Evolutionary conservation across 768 basidiomycete species (phyloP).

Genomic region (Xerocomellus amylosporus): DNA sequence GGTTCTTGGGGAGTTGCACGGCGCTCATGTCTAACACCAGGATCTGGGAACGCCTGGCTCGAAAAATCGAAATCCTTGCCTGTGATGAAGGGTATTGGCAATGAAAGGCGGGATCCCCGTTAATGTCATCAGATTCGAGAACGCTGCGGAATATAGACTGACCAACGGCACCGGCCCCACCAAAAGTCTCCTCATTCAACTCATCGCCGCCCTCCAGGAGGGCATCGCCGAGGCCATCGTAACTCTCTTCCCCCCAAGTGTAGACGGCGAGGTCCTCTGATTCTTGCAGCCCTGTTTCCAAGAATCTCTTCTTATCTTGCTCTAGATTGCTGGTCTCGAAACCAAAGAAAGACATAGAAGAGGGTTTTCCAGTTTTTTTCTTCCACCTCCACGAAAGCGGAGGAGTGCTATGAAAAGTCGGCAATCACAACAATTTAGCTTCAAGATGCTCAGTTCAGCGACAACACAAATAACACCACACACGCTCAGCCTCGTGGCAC

Average conservation of each 20-base stretch:
- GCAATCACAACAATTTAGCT: slow-evolving; percentile 16
- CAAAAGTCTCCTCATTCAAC: slow-evolving; percentile 97
- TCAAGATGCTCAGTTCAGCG: slow-evolving; percentile 4
- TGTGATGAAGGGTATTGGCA: slow-evolving; percentile 30
- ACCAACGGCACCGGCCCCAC: slow-evolving; percentile 69
- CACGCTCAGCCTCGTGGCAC: not conserved
- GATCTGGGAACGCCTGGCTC: slow-evolving; percentile 37
- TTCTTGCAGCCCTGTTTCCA: slow-evolving; percentile 48
- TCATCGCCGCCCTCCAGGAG: slow-evolving; percentile 90
- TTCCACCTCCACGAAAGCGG: slow-evolving; percentile 17
- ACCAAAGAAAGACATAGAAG: slow-evolving; percentile 80
- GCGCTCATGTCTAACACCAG: slow-evolving; percentile 15
- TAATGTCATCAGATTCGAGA: slow-evolving; percentile 16
- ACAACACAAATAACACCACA: slow-evolving; percentile 28
- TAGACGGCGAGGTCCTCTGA: slow-evolving; percentile 86
- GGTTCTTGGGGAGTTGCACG: slow-evolving; percentile 22
- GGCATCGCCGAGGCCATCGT: slow-evolving; percentile 85
- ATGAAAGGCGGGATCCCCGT: not conserved
- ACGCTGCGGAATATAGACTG: slow-evolving; percentile 31
- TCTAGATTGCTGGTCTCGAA: slow-evolving; percentile 63
- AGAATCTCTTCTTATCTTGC: slow-evolving; percentile 57
- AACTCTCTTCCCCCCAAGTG: slow-evolving; percentile 88
- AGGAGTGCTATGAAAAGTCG: slow-evolving; percentile 12
- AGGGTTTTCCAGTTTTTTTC: slow-evolving; percentile 9
- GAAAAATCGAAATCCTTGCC: slow-evolving; percentile 94